Percentiles rank a stretch among this genome's conserved stretches.
Conservation (phyloP, 129 eudicot species). For the Oenanthe sinensis region DNA sequence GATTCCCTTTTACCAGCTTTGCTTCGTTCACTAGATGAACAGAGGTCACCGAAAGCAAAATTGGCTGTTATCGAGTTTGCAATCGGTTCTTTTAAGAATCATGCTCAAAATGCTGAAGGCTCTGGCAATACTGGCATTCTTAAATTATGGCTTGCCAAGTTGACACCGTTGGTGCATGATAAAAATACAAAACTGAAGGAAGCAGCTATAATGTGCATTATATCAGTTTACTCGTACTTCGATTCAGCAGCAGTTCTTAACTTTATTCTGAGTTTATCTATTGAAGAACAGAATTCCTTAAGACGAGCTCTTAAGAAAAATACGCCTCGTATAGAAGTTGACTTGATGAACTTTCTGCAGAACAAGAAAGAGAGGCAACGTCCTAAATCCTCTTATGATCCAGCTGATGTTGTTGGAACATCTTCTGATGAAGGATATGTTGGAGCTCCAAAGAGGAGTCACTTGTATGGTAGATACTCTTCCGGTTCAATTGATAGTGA, state of each 20-base stretch:
- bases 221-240: constrained; percentile 79
- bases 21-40: constrained; percentile 92
- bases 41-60: constrained; percentile 91
- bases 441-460: constrained; percentile 60
- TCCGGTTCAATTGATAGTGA: constrained; percentile 75
- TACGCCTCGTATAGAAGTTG: constrained; percentile 97
- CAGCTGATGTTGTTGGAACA: constrained; percentile 68
- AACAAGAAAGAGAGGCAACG: constrained; percentile 87
- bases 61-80: constrained; percentile 89
- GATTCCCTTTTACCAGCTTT: constrained; percentile 88
- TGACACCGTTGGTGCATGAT: constrained; percentile 77
- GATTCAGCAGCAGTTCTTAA: constrained; percentile 73
- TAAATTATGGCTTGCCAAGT: constrained; percentile 87
- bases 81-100: constrained; percentile 72
- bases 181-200: constrained; percentile 85
- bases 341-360: constrained; percentile 88
- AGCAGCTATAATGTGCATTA: constrained; percentile 76
- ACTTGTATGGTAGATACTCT: constrained; percentile 71
- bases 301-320: constrained; percentile 90
- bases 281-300: constrained; percentile 88
- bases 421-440: constrained; percentile 88
- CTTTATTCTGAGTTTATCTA: constrained; percentile 81
- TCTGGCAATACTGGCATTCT: constrained; percentile 66
- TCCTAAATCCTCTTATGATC: constrained; percentile 68
- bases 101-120: constrained; percentile 64